These are phyloP conservation scores for Pythium myriotylum DNA, from an alignment of 352 stramenopile species.

Conservation along the genomic window DNA sequence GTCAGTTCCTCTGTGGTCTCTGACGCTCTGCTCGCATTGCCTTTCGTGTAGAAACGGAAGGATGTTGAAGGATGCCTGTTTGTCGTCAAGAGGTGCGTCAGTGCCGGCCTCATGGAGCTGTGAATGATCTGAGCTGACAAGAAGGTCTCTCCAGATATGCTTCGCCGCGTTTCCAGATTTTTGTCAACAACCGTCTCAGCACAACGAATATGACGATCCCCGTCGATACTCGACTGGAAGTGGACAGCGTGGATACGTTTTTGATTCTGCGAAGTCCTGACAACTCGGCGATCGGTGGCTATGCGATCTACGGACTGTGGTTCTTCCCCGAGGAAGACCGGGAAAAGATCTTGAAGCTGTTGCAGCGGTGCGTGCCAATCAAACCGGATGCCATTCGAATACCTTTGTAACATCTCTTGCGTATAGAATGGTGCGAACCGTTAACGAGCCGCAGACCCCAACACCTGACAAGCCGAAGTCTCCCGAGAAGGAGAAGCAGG, in stretches of 20 bases:
- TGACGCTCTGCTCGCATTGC: slow-evolving; percentile 2
- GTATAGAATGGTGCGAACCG: slow-evolving; percentile 57
- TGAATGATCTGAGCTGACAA: background rate
- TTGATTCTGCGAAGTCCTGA: slow-evolving; percentile 78
- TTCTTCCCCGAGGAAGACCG: slow-evolving; percentile 88
- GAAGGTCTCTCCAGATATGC: slow-evolving; percentile 43
- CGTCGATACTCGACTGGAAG: slow-evolving; percentile 68
- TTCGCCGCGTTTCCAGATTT: slow-evolving; percentile 82
- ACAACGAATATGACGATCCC: slow-evolving; percentile 86
- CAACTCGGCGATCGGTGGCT: slow-evolving; percentile 35
- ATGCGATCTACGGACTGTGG: slow-evolving; percentile 87
- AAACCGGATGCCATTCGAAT: background rate
- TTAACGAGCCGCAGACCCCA: slow-evolving; percentile 42
- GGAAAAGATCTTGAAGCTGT: slow-evolving; percentile 73
- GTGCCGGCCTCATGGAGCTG: background rate
- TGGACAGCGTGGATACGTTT: slow-evolving; percentile 86
- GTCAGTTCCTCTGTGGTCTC: background rate
- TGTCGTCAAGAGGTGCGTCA: slow-evolving; percentile 71
- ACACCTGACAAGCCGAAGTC: slow-evolving; percentile 17
- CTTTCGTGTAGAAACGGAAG: slow-evolving; percentile 70
- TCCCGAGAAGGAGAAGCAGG: slow-evolving; percentile 10
- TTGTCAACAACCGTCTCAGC: slow-evolving; percentile 89
- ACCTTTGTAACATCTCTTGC: background rate
- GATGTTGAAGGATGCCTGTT: slow-evolving; percentile 87
- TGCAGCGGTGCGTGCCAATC: slow-evolving; percentile 62